These are phyloP conservation scores for Mycena rebaudengoi DNA, from an alignment of 768 basidiomycete species.

Conservation along the genomic window DNA sequence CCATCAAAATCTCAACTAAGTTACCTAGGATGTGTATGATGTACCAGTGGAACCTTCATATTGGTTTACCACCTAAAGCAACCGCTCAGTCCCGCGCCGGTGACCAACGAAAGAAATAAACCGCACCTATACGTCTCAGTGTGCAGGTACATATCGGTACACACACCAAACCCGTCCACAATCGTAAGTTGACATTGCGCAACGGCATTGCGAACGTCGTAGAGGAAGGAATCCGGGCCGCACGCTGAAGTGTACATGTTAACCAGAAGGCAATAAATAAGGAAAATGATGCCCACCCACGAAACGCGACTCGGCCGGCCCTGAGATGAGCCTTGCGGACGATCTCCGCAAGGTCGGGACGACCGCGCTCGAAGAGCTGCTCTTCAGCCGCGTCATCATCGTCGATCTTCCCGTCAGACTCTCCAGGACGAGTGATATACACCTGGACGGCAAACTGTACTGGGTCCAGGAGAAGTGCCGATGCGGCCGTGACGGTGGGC, in stretches of 20 bases:
- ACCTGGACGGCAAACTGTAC: conserved; percentile 15
- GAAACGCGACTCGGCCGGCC: conserved; percentile 34
- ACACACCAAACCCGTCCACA: conserved; percentile 33
- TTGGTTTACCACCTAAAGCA: too few relatives aligned
- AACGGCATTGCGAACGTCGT: conserved; percentile 43
- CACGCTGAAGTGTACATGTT: conserved; percentile 36
- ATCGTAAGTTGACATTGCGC: conserved; percentile 40
- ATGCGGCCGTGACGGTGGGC: conserved; percentile 13
- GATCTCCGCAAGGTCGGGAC: conserved; percentile 29
- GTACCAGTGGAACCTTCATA: too few relatives aligned
- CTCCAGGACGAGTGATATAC: conserved; percentile 13
- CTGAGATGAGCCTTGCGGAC: conserved; percentile 27
- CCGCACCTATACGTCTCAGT: conserved; percentile 43
- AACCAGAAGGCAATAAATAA: background rate
- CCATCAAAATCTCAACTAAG: too few relatives aligned
- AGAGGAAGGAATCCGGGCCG: conserved; percentile 38
- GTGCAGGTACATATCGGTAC: conserved; percentile 39
- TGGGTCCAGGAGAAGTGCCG: background rate
- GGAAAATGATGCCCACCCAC: conserved; percentile 28
- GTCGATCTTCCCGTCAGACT: conserved; percentile 21
- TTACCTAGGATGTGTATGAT: too few relatives aligned
- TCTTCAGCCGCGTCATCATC: background rate
- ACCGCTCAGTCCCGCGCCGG: too few relatives aligned
- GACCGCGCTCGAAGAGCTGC: conserved; percentile 19
- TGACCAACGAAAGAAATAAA: too few relatives aligned